Percentiles rank a stretch among this genome's conserved stretches.
These are phyloP conservation scores for Cladosporium sp. DNA, from an alignment of 2,329 filamentous ascomycete species.

Conservation along the genomic window DNA sequence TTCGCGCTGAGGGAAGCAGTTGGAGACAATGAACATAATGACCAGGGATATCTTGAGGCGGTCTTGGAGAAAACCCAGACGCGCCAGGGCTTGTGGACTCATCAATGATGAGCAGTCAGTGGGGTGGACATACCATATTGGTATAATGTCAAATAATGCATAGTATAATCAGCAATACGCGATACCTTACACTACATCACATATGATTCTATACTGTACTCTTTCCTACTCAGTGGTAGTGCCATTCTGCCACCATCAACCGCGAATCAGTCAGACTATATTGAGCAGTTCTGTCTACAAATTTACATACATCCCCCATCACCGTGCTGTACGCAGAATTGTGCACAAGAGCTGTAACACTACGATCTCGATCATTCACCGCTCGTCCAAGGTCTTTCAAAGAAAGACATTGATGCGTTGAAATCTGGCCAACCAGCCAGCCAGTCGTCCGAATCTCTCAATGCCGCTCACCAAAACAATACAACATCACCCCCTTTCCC, in stretches of 20 bases:
- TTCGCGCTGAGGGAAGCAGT: conserved; percentile 15
- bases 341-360: neutral
- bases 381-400: neutral
- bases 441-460: neutral
- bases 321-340: neutral
- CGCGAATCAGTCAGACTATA: neutral
- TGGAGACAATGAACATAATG: neutral
- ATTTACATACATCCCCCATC: neutral
- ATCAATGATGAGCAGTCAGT: neutral
- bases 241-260: neutral
- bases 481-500: neutral
- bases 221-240: too few relatives aligned
- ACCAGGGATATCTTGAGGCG: neutral
- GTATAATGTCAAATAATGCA: conserved; percentile 18
- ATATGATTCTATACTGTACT: too few relatives aligned
- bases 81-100: conserved; percentile 2
- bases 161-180: conserved; percentile 14
- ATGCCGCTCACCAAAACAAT: neutral
- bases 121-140: neutral
- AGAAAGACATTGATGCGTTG: neutral
- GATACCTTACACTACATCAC: neutral
- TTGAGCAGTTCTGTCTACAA: neutral
- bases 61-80: neutral
- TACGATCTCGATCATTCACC: neutral
- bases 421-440: neutral